Evolutionary conservation across 257 asterid species (phyloP).

Genomic region (Apocynum venetum): DNA sequence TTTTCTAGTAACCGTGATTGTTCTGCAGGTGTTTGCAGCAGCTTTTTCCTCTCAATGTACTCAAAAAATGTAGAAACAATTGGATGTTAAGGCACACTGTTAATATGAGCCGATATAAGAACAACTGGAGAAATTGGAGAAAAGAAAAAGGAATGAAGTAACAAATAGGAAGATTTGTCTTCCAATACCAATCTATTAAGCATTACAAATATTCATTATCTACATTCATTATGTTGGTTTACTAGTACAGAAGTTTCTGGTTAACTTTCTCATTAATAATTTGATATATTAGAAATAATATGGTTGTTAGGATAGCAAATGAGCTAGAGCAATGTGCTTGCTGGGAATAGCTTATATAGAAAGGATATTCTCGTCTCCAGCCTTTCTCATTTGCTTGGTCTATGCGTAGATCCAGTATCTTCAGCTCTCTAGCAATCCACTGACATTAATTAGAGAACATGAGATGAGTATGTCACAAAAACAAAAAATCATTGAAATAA

Average conservation of each 20-base stretch:
- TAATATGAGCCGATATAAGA: background rate
- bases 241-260: background rate
- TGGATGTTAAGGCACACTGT: slow-evolving; percentile 18
- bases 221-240: background rate
- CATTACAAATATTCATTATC: background rate
- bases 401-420: slow-evolving; percentile 36
- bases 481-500: background rate
- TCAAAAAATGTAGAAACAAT: slow-evolving; percentile 19
- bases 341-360: background rate
- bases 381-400: slow-evolving; percentile 83
- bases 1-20: slow-evolving; percentile 33
- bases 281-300: background rate
- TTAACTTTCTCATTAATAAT: background rate
- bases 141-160: background rate
- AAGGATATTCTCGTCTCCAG: slow-evolving; percentile 86
- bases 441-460: slow-evolving; percentile 28
- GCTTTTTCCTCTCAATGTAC: slow-evolving; percentile 41
- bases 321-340: background rate
- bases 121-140: background rate
- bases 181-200: background rate
- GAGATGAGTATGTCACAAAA: slow-evolving; percentile 5
- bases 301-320: background rate
- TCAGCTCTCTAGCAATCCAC: slow-evolving; percentile 70
- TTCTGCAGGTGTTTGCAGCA: slow-evolving; percentile 47
- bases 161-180: background rate